Evolutionary conservation across 306 rosid genomes (phyloP).

Genomic region (Cotoneaster glaucophyllus): DNA sequence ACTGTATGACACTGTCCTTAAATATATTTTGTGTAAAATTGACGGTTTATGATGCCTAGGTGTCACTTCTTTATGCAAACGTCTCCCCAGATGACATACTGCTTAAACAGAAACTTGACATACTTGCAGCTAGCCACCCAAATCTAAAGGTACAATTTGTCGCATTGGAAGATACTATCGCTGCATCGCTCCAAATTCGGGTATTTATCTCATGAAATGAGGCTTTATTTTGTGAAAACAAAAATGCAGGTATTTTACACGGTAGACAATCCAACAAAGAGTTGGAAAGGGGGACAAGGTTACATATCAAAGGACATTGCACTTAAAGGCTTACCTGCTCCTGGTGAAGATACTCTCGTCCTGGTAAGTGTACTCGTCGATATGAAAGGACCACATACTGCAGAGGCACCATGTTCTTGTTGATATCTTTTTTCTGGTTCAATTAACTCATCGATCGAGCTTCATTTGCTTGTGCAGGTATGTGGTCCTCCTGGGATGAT

Average conservation of each 20-base stretch:
- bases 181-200: constrained; percentile 8
- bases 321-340: constrained; percentile 81
- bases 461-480: constrained; percentile 46
- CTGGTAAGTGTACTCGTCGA: constrained; percentile 56
- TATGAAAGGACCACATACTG: not conserved
- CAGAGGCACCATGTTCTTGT: not conserved
- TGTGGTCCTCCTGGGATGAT: constrained; percentile 99
- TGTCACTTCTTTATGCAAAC: constrained; percentile 78
- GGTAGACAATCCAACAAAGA: constrained; percentile 74
- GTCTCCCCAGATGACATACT: constrained; percentile 91
- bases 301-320: constrained; percentile 75
- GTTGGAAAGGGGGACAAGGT: constrained; percentile 92
- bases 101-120: constrained; percentile 88
- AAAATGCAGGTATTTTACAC: constrained; percentile 67
- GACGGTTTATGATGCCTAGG: constrained; percentile 43
- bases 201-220: not conserved
- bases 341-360: constrained; percentile 64
- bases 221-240: not conserved
- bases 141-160: constrained; percentile 63
- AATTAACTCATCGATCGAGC: not conserved
- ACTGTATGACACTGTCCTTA: not conserved
- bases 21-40: constrained; percentile 6
- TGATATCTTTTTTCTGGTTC: not conserved
- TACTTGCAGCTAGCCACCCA: constrained; percentile 76
- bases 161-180: not conserved